These are phyloP conservation scores for Cudoniella acicularis DNA, from an alignment of 495 filamentous ascomycete genomes.

Conservation along the genomic window DNA sequence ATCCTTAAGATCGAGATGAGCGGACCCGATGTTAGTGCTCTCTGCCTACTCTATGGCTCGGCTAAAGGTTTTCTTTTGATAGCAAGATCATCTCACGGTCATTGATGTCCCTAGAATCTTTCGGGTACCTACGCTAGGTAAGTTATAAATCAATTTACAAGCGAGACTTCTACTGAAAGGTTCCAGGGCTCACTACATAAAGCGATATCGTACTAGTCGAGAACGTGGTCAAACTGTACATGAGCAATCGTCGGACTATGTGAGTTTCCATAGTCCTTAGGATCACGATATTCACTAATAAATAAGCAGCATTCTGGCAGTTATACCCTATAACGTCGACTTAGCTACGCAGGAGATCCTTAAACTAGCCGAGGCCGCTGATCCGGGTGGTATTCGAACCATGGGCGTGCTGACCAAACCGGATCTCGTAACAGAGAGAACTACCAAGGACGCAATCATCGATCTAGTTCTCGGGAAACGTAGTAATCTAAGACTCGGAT, in stretches of 20 bases:
- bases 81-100: neutral
- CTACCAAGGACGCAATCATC: neutral
- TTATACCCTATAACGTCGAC: constrained; percentile 57
- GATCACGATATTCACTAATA: too few species aligned
- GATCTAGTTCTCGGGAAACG: too few species aligned
- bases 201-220: neutral
- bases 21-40: too few species aligned
- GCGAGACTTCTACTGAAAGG: too few species aligned
- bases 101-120: neutral
- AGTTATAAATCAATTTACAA: too few species aligned
- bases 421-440: constrained; percentile 44
- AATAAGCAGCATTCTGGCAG: constrained; percentile 57
- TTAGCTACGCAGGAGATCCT: constrained; percentile 60
- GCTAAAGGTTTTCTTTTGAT: neutral
- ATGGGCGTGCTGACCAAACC: constrained; percentile 60
- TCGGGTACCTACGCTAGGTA: too few species aligned
- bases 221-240: constrained; percentile 49
- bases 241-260: constrained; percentile 48
- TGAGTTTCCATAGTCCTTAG: too few species aligned
- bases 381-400: constrained; percentile 48
- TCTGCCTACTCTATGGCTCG: too few species aligned
- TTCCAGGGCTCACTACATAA: neutral
- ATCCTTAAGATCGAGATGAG: too few species aligned
- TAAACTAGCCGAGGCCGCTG: constrained; percentile 44
- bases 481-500: too few species aligned